A percentile compares a stretch with the other conserved stretches of the same genome.
These are phyloP conservation scores for Lasiodiplodia gonubiensis DNA, from an alignment of 2,329 filamentous ascomycete species.

Conservation along the genomic window DNA sequence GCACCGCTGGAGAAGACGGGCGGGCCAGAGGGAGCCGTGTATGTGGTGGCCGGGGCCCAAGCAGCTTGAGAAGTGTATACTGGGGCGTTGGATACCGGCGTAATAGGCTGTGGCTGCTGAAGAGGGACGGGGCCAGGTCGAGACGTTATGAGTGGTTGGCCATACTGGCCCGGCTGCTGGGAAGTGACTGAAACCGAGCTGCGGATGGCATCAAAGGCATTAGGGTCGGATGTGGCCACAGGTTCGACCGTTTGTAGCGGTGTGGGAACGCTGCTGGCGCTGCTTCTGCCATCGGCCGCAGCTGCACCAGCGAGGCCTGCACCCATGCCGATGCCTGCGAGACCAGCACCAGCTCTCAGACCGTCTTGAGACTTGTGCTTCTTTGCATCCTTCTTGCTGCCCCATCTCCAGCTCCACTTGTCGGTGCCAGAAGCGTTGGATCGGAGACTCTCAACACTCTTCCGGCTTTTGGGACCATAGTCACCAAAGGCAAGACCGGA, in stretches of 20 bases:
- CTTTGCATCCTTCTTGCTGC: constrained; percentile 53
- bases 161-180: constrained; percentile 43
- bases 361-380: constrained; percentile 38
- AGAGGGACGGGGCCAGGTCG: constrained; percentile 65
- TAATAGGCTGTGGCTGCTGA: constrained; percentile 83
- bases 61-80: constrained; percentile 63
- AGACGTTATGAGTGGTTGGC: constrained; percentile 42
- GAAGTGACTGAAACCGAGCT: constrained; percentile 57
- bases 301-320: constrained; percentile 39
- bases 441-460: constrained; percentile 59
- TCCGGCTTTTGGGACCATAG: constrained; percentile 38
- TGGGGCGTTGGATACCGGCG: constrained; percentile 68
- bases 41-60: constrained; percentile 41
- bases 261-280: constrained; percentile 52
- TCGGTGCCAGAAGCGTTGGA: constrained; percentile 61
- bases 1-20: constrained; percentile 45
- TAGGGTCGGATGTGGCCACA: constrained; percentile 69
- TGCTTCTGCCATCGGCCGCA: constrained; percentile 54
- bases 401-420: constrained; percentile 68
- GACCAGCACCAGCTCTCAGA: constrained; percentile 43
- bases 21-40: constrained; percentile 49
- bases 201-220: constrained; percentile 62
- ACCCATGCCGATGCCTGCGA: constrained; percentile 46
- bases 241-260: constrained; percentile 70
- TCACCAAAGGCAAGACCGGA: constrained; percentile 68